These are phyloP conservation scores for Aspergillus novoparasiticus DNA, from an alignment of 2,329 filamentous ascomycete genomes.

Conservation along the genomic window DNA sequence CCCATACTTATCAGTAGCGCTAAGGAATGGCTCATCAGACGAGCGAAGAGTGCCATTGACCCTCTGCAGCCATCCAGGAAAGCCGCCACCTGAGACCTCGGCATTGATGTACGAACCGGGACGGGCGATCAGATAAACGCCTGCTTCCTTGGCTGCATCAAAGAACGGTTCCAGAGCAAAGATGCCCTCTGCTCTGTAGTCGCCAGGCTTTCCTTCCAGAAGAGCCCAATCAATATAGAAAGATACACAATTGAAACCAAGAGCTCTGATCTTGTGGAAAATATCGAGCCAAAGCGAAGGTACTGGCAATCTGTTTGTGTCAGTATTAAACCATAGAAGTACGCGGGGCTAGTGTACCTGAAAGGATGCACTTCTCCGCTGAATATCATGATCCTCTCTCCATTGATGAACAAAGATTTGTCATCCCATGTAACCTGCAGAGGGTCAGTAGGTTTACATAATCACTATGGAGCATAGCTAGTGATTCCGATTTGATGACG, in stretches of 20 bases:
- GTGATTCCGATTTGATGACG: not conserved
- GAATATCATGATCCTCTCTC: conserved; percentile 71
- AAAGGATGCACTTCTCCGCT: conserved; percentile 75
- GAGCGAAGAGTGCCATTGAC: conserved; percentile 68
- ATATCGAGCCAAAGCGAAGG: conserved; percentile 68
- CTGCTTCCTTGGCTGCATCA: conserved; percentile 70
- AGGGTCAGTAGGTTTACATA: not conserved
- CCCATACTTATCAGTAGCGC: conserved; percentile 65
- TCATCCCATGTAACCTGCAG: conserved; percentile 69
- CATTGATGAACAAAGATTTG: conserved; percentile 69
- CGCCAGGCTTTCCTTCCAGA: conserved; percentile 70
- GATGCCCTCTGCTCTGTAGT: conserved; percentile 70
- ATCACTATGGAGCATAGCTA: not conserved
- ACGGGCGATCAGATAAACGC: conserved; percentile 74
- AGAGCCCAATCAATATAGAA: conserved; percentile 82
- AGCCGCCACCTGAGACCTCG: conserved; percentile 74
- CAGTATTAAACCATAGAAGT: not conserved
- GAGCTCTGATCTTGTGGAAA: conserved; percentile 79
- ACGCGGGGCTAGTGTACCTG: conserved; percentile 38
- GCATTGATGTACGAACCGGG: conserved; percentile 79
- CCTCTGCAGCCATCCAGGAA: conserved; percentile 77
- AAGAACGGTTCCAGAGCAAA: conserved; percentile 76
- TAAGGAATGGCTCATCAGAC: conserved; percentile 61
- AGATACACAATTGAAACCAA: conserved; percentile 78
- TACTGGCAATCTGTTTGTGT: conserved; percentile 56